A percentile compares a stretch with the other conserved stretches of the same genome.
Evolutionary conservation across 2,329 filamentous ascomycete genomes (phyloP).

Genomic region (Thermothelomyces thermophilus): DNA sequence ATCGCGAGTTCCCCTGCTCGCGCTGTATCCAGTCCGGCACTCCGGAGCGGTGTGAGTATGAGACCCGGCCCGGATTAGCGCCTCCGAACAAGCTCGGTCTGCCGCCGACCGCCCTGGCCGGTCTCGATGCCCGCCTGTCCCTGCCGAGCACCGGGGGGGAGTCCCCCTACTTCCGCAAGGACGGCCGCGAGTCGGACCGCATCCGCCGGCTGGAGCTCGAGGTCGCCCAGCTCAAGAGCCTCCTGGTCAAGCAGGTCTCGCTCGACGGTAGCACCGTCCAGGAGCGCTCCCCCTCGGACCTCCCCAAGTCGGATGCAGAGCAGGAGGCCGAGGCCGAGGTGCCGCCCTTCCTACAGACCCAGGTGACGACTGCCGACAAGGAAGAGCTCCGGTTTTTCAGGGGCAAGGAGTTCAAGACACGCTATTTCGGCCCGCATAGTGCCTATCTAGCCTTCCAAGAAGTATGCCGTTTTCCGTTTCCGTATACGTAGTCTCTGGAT

Average conservation of each 20-base stretch:
- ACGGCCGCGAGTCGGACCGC: conserved; percentile 47
- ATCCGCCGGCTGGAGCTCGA: conserved; percentile 55
- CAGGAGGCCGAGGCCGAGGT: conserved; percentile 21
- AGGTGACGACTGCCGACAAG: conserved; percentile 36
- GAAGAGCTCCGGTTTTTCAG: conserved; percentile 52
- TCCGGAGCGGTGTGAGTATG: conserved; percentile 53
- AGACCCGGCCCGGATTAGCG: conserved; percentile 40
- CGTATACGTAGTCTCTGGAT: neutral
- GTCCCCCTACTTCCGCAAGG: conserved; percentile 33
- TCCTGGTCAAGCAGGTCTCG: conserved; percentile 40
- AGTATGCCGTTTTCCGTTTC: conserved; percentile 23
- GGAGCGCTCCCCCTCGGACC: conserved; percentile 25
- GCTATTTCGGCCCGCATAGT: conserved; percentile 55
- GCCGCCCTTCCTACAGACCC: conserved; percentile 30
- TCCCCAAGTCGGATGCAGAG: conserved; percentile 16
- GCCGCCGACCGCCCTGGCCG: conserved; percentile 36
- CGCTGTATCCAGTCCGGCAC: conserved; percentile 57
- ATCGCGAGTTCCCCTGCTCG: conserved; percentile 55
- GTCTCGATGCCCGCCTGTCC: conserved; percentile 38
- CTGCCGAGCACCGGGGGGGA: conserved; percentile 35
- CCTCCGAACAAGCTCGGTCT: conserved; percentile 42
- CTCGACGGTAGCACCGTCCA: conserved; percentile 47
- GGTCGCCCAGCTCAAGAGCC: conserved; percentile 49
- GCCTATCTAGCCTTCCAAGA: conserved; percentile 55
- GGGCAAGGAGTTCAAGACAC: conserved; percentile 53